Evolutionary conservation across 257 asterid species (phyloP), one percentile per base, ranked within the genome.

Genomic region (Ophiorrhiza pumila): DNA sequence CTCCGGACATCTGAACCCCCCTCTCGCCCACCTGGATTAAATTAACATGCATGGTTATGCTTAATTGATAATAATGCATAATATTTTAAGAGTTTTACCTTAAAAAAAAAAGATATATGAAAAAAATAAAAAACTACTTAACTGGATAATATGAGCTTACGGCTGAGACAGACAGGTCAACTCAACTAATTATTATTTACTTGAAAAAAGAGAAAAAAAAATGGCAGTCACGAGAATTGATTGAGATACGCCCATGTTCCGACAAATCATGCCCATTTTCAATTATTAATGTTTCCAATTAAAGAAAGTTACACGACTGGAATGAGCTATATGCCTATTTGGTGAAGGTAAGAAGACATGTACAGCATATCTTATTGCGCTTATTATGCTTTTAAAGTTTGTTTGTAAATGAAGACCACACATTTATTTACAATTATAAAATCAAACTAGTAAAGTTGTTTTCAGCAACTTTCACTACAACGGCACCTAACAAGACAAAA

Each of bases 1-100:
- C 98, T n/a, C 99, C 99, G 0, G 99, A 94, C 87, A 94, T 80
- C 71, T 94, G 99, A 45, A 88, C 86, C 9, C 99, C 99, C 80
- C 96, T 80, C 78, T 94, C 99, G 13, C 97, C 99, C 23, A 94
- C 99, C 99, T 94, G 81, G 68, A 78, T 32, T 9, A n/a, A n/a
- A 1, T 35, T 1, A 58, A 37, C n/a, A 18, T 0, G 22, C 15
- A 41, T 22, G 20, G 0, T 15, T 20, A 65, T 41, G 20, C 34
- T 4, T 14, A 47, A 23, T 49, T 57, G 37, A 68, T 27, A 18
- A 22, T 49, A 41, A 47, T 41, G 8, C 22, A n/a, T n/a, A n/a
- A n/a, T n/a, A n/a, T n/a, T n/a, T n/a, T n/a, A n/a, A n/a, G n/a
- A n/a, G n/a, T n/a, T n/a, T n/a, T n/a, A n/a, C n/a, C n/a, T n/a